Evolutionary conservation across 192 early-diverging fungal species (phyloP), one percentile per base, ranked within the genome.

Genomic region (Mortierella alpina): DNA sequence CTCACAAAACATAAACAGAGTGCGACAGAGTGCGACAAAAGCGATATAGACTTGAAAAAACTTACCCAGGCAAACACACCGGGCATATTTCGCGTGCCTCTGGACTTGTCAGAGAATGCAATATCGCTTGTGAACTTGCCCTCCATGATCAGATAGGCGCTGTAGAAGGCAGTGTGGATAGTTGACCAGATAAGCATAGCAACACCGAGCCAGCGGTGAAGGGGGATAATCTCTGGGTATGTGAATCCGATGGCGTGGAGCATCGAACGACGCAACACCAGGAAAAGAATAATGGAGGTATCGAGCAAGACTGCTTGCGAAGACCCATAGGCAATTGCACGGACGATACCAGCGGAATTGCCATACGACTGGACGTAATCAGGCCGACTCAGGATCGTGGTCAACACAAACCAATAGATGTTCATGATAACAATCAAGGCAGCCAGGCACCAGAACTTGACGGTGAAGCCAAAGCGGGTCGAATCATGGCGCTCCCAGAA

Each of bases 51-150:
- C 15, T 12, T 47, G 8, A 12, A 53, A 12, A 31, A 17, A 55
- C 60, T 72, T 72, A 80, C 77, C 77, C 70, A 80, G 51, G 70
- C 52, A 59, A 80, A 68, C 7, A 80, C 77, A 41, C 77, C 77
- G 40, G 77, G 77, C 77, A 80, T 80, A 46, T 80, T 53, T 23
- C 69, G 77, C 7, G 70, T 72, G n/a, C 77, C 77, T 46, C 77
- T 45, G 31, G 63, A 42, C 50, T 68, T 80, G 49, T 68, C 77
- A 0, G 77, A 68, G 55, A 80, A 80, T 0, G 77, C 69, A 59
- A 80, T 72, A 42, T 80, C 53, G 22, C 40, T 64, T 31, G 4
- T 15, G 50, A 72, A 66, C 9, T 15, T 22, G 39, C 65, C 77
- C n/a, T 17, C 49, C 58, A 72, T 59, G 22, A 51, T 58, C 42